phyloP scores from a whole-genome alignment of 257 asterid species.

The Catharanthus roseus region DNA sequence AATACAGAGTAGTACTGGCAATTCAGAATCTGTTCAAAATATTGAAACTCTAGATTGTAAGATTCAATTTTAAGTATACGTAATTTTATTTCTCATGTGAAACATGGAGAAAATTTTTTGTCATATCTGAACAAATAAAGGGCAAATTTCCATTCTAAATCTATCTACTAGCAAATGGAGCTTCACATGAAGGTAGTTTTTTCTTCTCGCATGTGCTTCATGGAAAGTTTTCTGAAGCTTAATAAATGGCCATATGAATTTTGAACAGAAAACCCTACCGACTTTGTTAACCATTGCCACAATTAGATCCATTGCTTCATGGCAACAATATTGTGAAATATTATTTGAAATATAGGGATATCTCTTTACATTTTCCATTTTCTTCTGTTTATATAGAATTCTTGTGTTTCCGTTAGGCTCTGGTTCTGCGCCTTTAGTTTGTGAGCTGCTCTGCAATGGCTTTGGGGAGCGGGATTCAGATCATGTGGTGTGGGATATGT shows the following conservation, averaged over 20 bases:
- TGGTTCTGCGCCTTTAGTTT: conserved; percentile 63
- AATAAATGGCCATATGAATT: background rate
- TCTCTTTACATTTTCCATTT: conserved; percentile 19
- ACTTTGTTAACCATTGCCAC: background rate
- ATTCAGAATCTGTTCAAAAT: background rate
- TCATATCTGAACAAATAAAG: background rate
- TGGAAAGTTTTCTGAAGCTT: background rate
- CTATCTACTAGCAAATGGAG: background rate
- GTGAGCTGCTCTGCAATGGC: conserved; percentile 52
- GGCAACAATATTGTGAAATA: background rate
- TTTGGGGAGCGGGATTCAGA: conserved; percentile 43
- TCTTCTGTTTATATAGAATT: conserved; percentile 43
- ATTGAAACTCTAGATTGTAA: background rate
- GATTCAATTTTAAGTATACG: background rate
- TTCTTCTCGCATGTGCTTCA: background rate
- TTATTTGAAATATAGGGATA: conserved; percentile 10
- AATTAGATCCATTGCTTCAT: background rate
- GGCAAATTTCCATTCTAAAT: background rate
- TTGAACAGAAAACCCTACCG: background rate
- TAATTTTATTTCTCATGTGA: background rate
- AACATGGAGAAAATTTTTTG: background rate
- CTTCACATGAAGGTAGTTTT: background rate
- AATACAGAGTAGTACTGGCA: background rate
- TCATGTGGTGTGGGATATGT: conserved; percentile 61
- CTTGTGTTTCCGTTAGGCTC: conserved; percentile 59